Percentiles rank a stretch among this genome's conserved stretches.
These are phyloP conservation scores for Knoxdaviesia proteae DNA, from an alignment of 2,329 filamentous ascomycete genomes.

Conservation along the genomic window DNA sequence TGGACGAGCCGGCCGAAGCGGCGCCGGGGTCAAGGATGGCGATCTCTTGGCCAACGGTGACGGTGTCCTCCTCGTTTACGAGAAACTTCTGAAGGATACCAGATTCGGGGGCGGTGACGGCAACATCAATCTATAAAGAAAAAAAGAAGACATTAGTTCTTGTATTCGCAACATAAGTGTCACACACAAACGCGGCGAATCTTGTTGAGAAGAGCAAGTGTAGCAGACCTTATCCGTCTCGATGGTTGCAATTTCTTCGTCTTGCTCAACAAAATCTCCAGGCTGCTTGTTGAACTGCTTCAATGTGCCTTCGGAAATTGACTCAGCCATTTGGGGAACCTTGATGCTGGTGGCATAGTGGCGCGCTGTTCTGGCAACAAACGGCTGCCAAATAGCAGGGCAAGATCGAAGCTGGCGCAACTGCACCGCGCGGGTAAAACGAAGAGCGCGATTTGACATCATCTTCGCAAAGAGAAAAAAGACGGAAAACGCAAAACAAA, in stretches of 20 bases:
- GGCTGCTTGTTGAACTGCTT: constrained; percentile 89
- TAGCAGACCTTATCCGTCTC: constrained; percentile 81
- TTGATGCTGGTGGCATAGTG: constrained; percentile 70
- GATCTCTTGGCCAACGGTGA: constrained; percentile 81
- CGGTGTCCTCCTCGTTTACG: constrained; percentile 84
- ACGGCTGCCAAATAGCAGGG: constrained; percentile 21
- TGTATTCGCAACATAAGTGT: no score
- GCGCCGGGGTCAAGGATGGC: constrained; percentile 68
- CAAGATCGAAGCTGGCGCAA: constrained; percentile 16
- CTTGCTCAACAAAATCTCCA: constrained; percentile 82
- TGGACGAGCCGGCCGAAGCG: constrained; percentile 9
- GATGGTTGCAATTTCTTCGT: constrained; percentile 96
- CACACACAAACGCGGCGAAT: neutral
- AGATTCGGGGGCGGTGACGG: constrained; percentile 81
- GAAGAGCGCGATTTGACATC: constrained; percentile 22
- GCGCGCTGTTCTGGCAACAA: constrained; percentile 34
- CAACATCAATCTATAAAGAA: constrained; percentile 64
- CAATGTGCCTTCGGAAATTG: constrained; percentile 89
- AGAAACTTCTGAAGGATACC: constrained; percentile 84
- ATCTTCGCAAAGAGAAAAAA: constrained; percentile 9
- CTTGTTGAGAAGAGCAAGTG: neutral
- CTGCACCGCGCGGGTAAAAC: constrained; percentile 21
- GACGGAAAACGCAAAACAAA: no score
- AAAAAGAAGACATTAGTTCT: neutral
- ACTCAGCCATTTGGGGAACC: constrained; percentile 96